Base-by-base conservation (phyloP, 495 filamentous ascomycete species). In the Acidiella bohemica region DNA sequence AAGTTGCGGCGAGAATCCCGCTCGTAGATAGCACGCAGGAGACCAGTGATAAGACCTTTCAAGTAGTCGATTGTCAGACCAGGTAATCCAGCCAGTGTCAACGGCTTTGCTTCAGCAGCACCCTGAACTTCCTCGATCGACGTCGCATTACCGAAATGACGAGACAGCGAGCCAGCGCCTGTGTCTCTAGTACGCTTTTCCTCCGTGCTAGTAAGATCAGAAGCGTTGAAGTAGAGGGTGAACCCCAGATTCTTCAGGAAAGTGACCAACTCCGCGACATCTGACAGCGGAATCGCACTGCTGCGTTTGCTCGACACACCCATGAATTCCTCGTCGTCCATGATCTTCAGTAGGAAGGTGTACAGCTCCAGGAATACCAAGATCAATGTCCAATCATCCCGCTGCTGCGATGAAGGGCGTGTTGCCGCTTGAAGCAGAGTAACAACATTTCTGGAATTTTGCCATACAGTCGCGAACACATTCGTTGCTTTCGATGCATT, bases 171-270 rank as follows among this genome's bases (percentile, higher is more conserved):
- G 71, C 9, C 12, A 3, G 35, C 13, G 5, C 25, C 21, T 16
- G 19, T 14, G 21, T 26, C 42, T 4, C 28, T 32, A 5, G 21
- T 21, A 2, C 26, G 11, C 24, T 31, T 13, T 2, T 17, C 24
- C 18, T 23, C 42, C 9, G 21, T 18, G 7, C 10, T 16, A 32
- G 62, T 72, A 36, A 87, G 63, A 19, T 85, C 76, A 2, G 73
- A 67, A 19, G 78, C 67, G 53, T 88, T 77, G 67, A 84, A 94
- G 58, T 93, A 92, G 39, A 94, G 66, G 1, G 83, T 78, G 47
- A 96, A 95, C 0, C 80, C 77, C n/a, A 96, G 67, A 41, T 90
- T 86, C 50, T 95, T 95, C 22, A 99, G 68, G 53, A 96, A 99
- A 0, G 74, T 61, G 3, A 80, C 79, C 50, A 99, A 70, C 8